Base-by-base conservation (phyloP, 495 filamentous ascomycete genomes). In the Penicillium paxilli region DNA sequence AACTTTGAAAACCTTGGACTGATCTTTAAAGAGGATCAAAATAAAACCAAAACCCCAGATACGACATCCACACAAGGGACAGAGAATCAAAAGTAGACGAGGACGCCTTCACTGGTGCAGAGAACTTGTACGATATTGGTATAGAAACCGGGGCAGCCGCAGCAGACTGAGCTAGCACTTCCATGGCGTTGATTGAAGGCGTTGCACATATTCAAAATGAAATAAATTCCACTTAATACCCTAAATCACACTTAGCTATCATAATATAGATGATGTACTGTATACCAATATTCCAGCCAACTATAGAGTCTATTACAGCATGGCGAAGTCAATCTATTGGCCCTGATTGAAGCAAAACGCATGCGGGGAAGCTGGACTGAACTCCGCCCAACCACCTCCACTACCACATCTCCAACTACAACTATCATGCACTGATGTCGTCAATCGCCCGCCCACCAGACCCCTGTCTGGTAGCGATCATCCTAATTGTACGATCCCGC, bases 1-100 rank as follows among this genome's bases (percentile, higher is more conserved):
- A 86, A 93, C 49, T 90, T 97, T 64, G 88, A 88, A 71, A 98
- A 98, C 58, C 76, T 98, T 21, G 94, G 94, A 1, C 92, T 95
- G 53, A 73, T 75, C 11, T 89, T 90, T 24, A 72, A 80, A 38
- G 66, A 78, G 8, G 62, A 68, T 10, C 54, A 62, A 49, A n/a
- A 46, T 9, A 58, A 62, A 23, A 37, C 35, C 10, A 40, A 35
- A 10, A 16, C 52, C 0, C 26, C 57, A 14, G 20, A 47, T 10
- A 40, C 33, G 16, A 37, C 44, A 44, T 12, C 50, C 21, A 17
- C 55, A 16, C 46, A 50, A 47, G 28, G 32, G 37, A 19, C 54
- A 38, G 49, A 35, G 12, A 49, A 49, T 24, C 55, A 62, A 51
- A 47, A 17, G 4, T 53, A 49, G 48, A 38, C 23, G 41, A 30